A percentile compares a stretch with the other conserved stretches of the same genome.
Conservation (phyloP, 805 yeast species). For the Ascoidea asiatica region DNA sequence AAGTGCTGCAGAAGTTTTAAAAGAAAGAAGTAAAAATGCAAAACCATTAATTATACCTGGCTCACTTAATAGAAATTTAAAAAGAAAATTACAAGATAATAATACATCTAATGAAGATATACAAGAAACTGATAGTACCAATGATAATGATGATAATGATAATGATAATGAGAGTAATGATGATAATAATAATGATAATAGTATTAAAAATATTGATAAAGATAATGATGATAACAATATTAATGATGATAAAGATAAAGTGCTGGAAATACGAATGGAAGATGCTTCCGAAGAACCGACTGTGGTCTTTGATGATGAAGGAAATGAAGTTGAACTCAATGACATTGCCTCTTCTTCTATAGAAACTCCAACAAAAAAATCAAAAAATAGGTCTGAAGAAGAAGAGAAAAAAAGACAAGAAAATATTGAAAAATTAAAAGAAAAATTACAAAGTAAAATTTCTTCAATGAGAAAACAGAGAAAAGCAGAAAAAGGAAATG, state of each 20-base stretch:
- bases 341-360: no score
- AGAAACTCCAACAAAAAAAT: conserved; percentile 6
- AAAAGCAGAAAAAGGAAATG: conserved; percentile 85
- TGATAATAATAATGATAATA: conserved; percentile 11
- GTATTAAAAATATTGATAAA: conserved; percentile 11
- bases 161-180: conserved; percentile 14
- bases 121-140: conserved; percentile 7
- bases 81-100: conserved; percentile 5
- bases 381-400: conserved; percentile 24
- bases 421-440: conserved; percentile 55
- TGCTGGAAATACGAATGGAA: conserved; percentile 13
- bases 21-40: conserved; percentile 40
- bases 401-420: conserved; percentile 36
- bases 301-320: conserved; percentile 61
- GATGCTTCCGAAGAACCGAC: conserved; percentile 19
- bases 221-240: conserved; percentile 15
- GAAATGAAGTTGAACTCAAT: conserved; percentile 28
- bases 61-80: conserved; percentile 12
- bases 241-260: conserved; percentile 9
- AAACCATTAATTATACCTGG: conserved; percentile 27
- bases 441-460: conserved; percentile 68
- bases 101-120: conserved; percentile 5
- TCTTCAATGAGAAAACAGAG: conserved; percentile 59
- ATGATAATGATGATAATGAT: conserved; percentile 18
- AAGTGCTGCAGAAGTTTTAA: conserved; percentile 47